Conservation (phyloP, 768 basidiomycete species). For the Naganishia friedmannii region DNA sequence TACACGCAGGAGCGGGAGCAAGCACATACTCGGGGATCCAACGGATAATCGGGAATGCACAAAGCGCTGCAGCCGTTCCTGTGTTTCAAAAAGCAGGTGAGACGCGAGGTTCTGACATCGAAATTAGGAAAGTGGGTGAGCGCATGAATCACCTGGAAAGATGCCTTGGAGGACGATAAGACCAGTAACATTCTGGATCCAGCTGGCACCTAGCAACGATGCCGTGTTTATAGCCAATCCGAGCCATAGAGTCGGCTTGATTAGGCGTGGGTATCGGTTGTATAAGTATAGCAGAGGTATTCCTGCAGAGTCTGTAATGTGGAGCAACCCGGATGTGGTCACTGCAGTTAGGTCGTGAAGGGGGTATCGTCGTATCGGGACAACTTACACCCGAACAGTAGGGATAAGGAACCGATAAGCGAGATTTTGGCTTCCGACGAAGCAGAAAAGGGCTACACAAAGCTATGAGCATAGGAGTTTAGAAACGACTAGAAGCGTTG, state of each 20-base stretch:
- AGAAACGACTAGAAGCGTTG: no score
- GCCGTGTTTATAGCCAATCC: conserved; percentile 29
- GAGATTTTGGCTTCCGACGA: conserved; percentile 33
- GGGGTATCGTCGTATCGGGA: background rate
- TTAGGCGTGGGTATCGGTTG: conserved; percentile 33
- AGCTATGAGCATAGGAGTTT: background rate
- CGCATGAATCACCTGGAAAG: conserved; percentile 30
- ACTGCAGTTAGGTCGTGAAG: no score
- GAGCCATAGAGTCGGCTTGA: conserved; percentile 35
- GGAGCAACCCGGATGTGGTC: background rate
- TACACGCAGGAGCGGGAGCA: background rate
- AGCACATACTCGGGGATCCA: conserved; percentile 36
- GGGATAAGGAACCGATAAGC: conserved; percentile 32
- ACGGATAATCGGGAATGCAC: conserved; percentile 35
- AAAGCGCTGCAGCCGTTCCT: conserved; percentile 33
- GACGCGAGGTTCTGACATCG: background rate
- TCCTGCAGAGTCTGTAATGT: conserved; percentile 29
- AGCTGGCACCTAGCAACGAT: conserved; percentile 33
- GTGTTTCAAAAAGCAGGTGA: background rate
- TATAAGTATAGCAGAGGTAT: conserved; percentile 37
- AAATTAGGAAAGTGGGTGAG: background rate
- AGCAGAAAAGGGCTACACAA: conserved; percentile 25
- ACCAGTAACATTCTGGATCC: conserved; percentile 20
- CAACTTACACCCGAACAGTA: conserved; percentile 32
- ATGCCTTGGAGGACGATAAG: conserved; percentile 35